phyloP scores from a whole-genome alignment of 352 stramenopile species.

The Thalassiosira mediterranea region DNA sequence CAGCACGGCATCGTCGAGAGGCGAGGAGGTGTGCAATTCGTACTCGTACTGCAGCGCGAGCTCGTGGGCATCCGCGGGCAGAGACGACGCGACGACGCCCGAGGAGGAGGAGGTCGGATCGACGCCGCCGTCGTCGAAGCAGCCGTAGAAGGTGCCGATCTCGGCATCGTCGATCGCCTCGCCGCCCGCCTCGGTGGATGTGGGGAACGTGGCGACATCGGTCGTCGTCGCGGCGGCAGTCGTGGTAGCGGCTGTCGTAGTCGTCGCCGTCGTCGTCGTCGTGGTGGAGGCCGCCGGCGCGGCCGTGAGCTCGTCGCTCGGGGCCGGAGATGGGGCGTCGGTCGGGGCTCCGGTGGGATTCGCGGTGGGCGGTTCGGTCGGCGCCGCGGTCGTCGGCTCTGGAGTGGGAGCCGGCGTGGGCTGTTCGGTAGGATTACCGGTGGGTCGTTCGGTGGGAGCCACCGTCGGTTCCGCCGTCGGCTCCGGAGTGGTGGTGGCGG shows the following conservation, averaged over 20 bases:
- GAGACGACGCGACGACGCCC: neutral
- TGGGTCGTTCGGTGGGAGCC: too few species aligned
- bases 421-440: neutral
- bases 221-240: neutral
- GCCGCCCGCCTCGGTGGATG: conserved; percentile 71
- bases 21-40: neutral
- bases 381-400: too few species aligned
- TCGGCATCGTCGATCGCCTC: too few species aligned
- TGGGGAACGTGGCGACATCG: conserved; percentile 73
- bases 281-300: too few species aligned
- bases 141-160: neutral
- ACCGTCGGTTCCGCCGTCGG: neutral
- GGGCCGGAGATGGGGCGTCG: too few species aligned
- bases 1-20: neutral
- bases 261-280: too few species aligned
- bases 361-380: too few species aligned
- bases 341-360: too few species aligned
- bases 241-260: too few species aligned
- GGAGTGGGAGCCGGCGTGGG: neutral
- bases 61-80: neutral
- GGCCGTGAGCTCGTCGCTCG: too few species aligned
- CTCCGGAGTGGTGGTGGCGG: neutral
- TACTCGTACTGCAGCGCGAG: neutral
- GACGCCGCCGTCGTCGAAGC: neutral
- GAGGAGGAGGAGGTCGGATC: too few species aligned